Evolutionary conservation across 805 yeast genomes (phyloP), one percentile per base, ranked within the genome.

Genomic region (Priceomyces castillae): DNA sequence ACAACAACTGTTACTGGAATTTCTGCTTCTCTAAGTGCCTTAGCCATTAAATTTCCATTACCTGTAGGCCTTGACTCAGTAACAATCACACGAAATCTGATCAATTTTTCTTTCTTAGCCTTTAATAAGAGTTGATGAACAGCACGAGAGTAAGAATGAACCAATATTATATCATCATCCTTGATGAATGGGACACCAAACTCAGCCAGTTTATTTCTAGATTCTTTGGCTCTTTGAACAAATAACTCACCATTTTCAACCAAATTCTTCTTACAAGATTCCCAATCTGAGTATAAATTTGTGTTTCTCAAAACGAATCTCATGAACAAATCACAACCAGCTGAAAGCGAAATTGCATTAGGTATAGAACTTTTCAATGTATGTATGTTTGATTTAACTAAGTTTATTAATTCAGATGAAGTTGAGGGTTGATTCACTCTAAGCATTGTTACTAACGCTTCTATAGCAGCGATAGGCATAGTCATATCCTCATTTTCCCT

Each of bases 381-480:
- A 28, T 76, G 77, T 4, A 88, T 85, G 30, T 96, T 94, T 35
- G 81, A 78, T 44, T 86, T 84, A 40, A 92, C 80, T 10, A 90
- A 71, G 40, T 81, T 86, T 56, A 90, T 90, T 58, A 94, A 77
- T 61, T 94, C 99, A 2, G 97, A 87, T 1, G 96, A 89, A 0
- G 99, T 94, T 7, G 89, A 77, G 6, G 99, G 97, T 61, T 89
- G 90, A 53, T 89, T 84, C 39, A 83, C 80, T 50, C 83, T 77
- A 22, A 92, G 67, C 66, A 94, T 77, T 7, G 94, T 86, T 20
- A 94, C 96, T 36, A 94, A 72, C 10, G 96, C 81, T 69, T 94
- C 98, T 57, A 94, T 94, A 28, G 99, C 99, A 34, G 99, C 99
- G 26, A 94, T 88, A 1, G 99, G 99, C 97, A 90, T 94, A 4